Evolutionary conservation across 2,329 filamentous ascomycete species (phyloP), one percentile per base, ranked within the genome.

Genomic region (Neonectria neomacrospora): DNA sequence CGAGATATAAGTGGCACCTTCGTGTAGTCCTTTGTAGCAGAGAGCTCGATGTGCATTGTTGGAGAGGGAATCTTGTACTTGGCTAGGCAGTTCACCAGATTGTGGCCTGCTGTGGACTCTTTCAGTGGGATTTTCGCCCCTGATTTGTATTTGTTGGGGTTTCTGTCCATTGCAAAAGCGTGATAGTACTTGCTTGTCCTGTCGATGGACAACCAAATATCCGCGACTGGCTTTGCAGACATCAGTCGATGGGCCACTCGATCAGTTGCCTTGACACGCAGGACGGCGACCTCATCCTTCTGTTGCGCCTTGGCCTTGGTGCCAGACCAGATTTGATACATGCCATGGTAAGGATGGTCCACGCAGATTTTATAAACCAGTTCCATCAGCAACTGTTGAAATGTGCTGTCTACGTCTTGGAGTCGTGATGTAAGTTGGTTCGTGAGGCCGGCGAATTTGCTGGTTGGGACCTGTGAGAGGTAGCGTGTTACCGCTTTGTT

Each of bases 381-480:
- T 2, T 84, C 82, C 54, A 88, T 87, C 2, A 99, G 82, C 1
- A 95, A 83, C 42, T 82, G 84, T 73, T 99, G 96, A 73, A 99
- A 99, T 16, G 85, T 83, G 1, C 84, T 86, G 1, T 85, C 79
- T 32, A 90, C 86, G 65, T 92, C 88, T 64, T 97, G 89, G 6
- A 99, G 81, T 8, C 96, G 90, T n/a, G 96, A 99, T 6, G 94
- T 95, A 32, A 99, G 85, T 77, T 99, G 96, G 73, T 97, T 99
- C 89, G 97, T 97, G 54, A 99, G 82, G 3, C 91, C 81, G 1
- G 94, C 95, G 75, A 99, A 97, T 74, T 99, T 99, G 64, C 92
- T 88, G 62, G 93, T 97, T 2, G 95, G 91, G 0, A 98, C 95
- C 54, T 87, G 83, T 4, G 82, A 79, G 16, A 99, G 82, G 73